Percentiles rank a stretch among this genome's conserved stretches.
These are phyloP conservation scores for Ochromonas danica DNA, from an alignment of 108 stramenopile genomes.

Conservation along the genomic window DNA sequence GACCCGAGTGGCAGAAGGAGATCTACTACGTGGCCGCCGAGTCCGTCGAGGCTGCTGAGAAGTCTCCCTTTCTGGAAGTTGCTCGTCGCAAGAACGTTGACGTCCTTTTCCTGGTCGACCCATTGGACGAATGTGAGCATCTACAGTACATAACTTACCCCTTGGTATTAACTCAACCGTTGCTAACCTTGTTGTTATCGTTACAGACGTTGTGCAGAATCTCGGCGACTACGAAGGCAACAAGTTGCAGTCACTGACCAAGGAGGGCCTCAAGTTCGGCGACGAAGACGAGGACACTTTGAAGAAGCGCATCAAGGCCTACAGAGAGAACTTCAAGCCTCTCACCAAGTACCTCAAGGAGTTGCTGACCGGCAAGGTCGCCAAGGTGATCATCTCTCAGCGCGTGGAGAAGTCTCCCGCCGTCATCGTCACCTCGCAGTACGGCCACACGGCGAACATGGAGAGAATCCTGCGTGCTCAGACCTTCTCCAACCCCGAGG, in stretches of 20 bases:
- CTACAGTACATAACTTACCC: conserved; percentile 67
- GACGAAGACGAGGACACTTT: conserved; percentile 91
- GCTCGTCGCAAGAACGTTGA: conserved; percentile 86
- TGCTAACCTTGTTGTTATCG: neutral
- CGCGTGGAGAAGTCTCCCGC: conserved; percentile 84
- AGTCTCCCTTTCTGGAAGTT: conserved; percentile 88
- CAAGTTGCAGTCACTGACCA: conserved; percentile 74
- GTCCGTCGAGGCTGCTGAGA: conserved; percentile 66
- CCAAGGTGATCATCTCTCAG: conserved; percentile 79
- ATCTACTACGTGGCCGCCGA: conserved; percentile 94
- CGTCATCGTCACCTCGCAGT: conserved; percentile 83
- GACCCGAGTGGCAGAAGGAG: conserved; percentile 97
- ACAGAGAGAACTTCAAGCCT: conserved; percentile 89
- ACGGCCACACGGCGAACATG: conserved; percentile 96
- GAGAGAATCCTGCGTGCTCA: conserved; percentile 97
- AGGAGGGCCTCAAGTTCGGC: conserved; percentile 92
- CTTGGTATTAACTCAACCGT: too few relatives aligned
- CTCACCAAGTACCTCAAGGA: conserved; percentile 92
- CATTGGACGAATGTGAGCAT: conserved; percentile 89
- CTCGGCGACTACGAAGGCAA: neutral
- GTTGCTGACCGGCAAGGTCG: conserved; percentile 75
- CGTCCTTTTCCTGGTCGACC: conserved; percentile 85
- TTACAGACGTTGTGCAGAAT: neutral
- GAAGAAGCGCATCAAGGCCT: conserved; percentile 83
- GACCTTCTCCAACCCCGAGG: conserved; percentile 73